phyloP scores from a whole-genome alignment of 192 early-diverging fungal species.

The Gryganskiella cystojenkinii region DNA sequence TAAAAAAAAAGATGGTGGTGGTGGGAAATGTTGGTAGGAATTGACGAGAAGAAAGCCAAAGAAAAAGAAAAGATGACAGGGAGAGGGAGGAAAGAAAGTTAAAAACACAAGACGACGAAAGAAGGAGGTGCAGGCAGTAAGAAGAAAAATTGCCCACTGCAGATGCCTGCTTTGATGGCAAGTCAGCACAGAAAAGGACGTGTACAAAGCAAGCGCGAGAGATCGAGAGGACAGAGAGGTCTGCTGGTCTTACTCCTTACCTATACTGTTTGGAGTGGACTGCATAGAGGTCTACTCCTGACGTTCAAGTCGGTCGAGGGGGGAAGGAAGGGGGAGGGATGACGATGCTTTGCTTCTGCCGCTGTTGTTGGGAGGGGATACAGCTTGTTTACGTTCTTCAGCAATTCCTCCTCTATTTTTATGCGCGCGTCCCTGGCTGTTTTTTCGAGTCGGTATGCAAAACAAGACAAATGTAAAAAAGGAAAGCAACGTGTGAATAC shows the following conservation, averaged over 20 bases:
- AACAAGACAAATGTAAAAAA: too few species aligned
- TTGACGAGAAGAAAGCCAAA: not conserved
- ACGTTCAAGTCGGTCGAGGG: not conserved
- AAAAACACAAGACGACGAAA: not conserved
- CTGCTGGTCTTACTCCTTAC: conserved; percentile 4
- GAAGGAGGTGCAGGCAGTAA: conserved; percentile 1
- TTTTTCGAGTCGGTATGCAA: too few species aligned
- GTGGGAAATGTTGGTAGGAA: not conserved
- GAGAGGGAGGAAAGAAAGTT: not conserved
- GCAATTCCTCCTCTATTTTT: too few species aligned
- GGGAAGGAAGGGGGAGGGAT: too few species aligned
- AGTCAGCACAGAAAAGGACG: not conserved
- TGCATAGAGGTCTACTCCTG: conserved; percentile 11
- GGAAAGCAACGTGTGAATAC: too few species aligned
- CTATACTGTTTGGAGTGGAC: conserved; percentile 2
- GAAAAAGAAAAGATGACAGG: not conserved
- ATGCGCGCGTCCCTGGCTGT: too few species aligned
- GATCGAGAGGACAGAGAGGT: not conserved
- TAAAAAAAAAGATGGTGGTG: not conserved
- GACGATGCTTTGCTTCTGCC: not conserved
- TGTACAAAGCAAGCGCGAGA: too few species aligned
- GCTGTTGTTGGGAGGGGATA: not conserved
- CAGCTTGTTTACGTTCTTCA: too few species aligned
- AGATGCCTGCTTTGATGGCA: not conserved
- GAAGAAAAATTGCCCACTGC: conserved; percentile 6